Evolutionary conservation across 208 protist species (phyloP).

Genomic region (Naegleria gruberi): DNA sequence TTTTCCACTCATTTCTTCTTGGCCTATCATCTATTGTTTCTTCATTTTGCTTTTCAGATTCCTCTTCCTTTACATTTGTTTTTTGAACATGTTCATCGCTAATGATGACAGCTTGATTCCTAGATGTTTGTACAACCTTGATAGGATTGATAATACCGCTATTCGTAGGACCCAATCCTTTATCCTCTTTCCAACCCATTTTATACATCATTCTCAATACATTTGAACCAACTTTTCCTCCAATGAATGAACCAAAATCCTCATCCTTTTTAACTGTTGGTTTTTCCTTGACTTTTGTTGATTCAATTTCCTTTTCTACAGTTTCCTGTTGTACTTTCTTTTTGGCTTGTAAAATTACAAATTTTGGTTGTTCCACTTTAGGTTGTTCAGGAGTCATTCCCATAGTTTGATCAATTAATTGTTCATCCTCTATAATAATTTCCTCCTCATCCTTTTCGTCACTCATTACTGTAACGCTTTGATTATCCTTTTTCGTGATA

Average conservation of each 20-base stretch:
- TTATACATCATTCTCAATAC: conserved; percentile 15
- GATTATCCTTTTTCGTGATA: no score
- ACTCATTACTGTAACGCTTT: background rate
- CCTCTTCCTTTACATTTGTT: background rate
- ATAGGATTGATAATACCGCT: conserved; percentile 18
- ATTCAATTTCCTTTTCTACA: background rate
- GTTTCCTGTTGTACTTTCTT: background rate
- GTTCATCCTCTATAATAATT: background rate
- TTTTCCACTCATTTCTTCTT: background rate
- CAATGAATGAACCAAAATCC: background rate
- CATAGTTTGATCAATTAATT: background rate
- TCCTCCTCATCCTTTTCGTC: background rate
- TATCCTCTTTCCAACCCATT: background rate
- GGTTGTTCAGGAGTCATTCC: background rate
- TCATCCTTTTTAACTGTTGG: background rate
- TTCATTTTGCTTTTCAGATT: background rate
- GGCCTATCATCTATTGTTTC: background rate
- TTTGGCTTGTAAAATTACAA: background rate
- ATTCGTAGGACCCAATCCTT: background rate
- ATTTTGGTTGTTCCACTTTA: background rate
- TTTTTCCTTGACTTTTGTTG: background rate
- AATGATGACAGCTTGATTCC: background rate
- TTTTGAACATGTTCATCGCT: conserved; percentile 8
- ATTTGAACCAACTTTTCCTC: conserved; percentile 1
- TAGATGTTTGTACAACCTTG: background rate